phyloP scores from a whole-genome alignment of 176 grass and related monocot species.

The Areca catechu region DNA sequence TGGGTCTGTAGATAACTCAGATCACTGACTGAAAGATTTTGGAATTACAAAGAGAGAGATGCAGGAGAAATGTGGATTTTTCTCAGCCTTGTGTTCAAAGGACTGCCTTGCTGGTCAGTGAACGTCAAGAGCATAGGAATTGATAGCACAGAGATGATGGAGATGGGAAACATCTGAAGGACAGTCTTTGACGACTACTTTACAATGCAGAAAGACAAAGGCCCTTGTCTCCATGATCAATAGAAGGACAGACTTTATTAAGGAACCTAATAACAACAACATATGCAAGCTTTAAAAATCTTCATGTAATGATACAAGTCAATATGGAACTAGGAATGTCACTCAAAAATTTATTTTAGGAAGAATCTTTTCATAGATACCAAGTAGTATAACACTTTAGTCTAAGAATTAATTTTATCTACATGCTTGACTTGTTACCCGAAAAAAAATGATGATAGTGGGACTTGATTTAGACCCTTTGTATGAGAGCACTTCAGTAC shows the following conservation, averaged over 20 bases:
- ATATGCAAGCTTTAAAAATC: too few species aligned
- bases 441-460: neutral
- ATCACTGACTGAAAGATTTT: slow-evolving; percentile 48
- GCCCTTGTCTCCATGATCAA: slow-evolving; percentile 21
- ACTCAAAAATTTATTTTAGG: too few species aligned
- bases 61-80: slow-evolving; percentile 43
- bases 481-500: slow-evolving; percentile 33
- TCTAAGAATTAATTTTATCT: too few species aligned
- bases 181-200: slow-evolving; percentile 75
- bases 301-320: too few species aligned
- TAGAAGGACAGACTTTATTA: slow-evolving; percentile 36
- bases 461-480: slow-evolving; percentile 38
- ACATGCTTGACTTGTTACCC: too few species aligned
- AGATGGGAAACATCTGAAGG: slow-evolving; percentile 55
- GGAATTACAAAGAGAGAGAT: slow-evolving; percentile 59
- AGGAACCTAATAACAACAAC: slow-evolving; percentile 38
- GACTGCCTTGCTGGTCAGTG: slow-evolving; percentile 64
- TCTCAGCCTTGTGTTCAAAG: slow-evolving; percentile 53
- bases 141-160: slow-evolving; percentile 45
- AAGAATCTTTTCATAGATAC: too few species aligned
- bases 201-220: slow-evolving; percentile 40
- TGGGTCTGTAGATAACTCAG: slow-evolving; percentile 41
- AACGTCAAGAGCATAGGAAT: slow-evolving; percentile 41
- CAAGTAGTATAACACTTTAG: too few species aligned
- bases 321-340: too few species aligned